Evolutionary conservation across 768 basidiomycete species (phyloP).

Genomic region (Lactarius akahatsu): DNA sequence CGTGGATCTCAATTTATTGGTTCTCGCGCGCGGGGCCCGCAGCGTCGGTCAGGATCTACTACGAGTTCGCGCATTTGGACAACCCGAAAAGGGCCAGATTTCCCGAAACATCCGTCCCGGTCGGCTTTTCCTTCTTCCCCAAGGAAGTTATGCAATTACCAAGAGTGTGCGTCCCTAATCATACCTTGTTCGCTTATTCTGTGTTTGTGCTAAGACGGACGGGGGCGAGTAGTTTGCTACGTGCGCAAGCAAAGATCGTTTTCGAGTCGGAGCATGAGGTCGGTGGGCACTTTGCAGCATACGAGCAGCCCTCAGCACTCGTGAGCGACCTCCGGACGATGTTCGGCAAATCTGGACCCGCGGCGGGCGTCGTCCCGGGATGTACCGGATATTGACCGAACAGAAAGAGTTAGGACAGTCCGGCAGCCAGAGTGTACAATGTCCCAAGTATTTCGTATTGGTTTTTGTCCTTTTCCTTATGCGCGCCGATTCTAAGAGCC

Average conservation of each 20-base stretch:
- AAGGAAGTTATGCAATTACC: slow-evolving; percentile 41
- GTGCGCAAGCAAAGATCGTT: slow-evolving; percentile 41
- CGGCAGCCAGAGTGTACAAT: neutral
- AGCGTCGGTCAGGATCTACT: slow-evolving; percentile 59
- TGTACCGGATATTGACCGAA: slow-evolving; percentile 1
- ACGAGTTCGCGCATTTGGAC: slow-evolving; percentile 38
- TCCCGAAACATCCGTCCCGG: slow-evolving; percentile 37
- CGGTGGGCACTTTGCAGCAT: slow-evolving; percentile 61
- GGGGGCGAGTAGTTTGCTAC: slow-evolving; percentile 23
- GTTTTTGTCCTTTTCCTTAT: neutral
- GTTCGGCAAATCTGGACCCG: slow-evolving; percentile 54
- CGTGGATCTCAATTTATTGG: slow-evolving; percentile 59
- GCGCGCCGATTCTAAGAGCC: too few species aligned
- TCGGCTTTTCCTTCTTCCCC: slow-evolving; percentile 54
- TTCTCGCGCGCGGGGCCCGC: slow-evolving; percentile 60
- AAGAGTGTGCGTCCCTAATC: slow-evolving; percentile 38
- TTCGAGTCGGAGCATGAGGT: slow-evolving; percentile 49
- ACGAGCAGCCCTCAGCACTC: slow-evolving; percentile 49
- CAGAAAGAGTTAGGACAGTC: neutral
- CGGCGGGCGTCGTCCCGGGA: slow-evolving; percentile 47
- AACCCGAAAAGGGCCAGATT: neutral
- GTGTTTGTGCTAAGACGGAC: neutral
- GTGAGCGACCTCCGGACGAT: slow-evolving; percentile 53
- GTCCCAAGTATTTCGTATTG: neutral
- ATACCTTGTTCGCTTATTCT: neutral